Conservation (phyloP, 257 asterid genomes). For the Petunia secreta region DNA sequence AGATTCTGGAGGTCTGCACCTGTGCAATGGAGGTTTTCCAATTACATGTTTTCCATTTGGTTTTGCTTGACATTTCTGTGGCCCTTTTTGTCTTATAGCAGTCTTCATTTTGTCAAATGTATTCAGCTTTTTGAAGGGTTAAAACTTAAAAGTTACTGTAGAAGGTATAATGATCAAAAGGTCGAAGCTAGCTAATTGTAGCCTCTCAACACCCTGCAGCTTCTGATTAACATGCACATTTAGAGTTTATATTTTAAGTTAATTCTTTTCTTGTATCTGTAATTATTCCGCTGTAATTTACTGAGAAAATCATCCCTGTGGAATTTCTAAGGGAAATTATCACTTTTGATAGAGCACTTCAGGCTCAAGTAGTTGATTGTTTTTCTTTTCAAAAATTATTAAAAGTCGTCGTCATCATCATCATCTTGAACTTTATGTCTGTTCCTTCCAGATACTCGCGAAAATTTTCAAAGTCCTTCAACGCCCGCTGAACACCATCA, state of each 20-base stretch:
- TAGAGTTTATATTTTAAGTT: not conserved
- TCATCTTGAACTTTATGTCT: too few species aligned
- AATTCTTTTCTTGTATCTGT: not conserved
- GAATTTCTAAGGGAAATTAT: too few species aligned
- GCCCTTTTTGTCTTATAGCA: too few species aligned
- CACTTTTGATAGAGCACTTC: too few species aligned
- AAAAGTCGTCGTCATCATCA: too few species aligned
- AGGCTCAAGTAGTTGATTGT: too few species aligned
- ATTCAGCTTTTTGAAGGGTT: slow-evolving; percentile 1
- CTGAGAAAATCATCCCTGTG: too few species aligned
- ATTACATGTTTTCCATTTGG: slow-evolving; percentile 52
- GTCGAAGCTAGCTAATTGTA: not conserved
- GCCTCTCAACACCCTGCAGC: not conserved
- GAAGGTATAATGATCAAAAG: not conserved
- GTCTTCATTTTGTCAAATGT: not conserved
- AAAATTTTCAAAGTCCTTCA: too few species aligned
- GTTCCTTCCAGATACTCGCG: too few species aligned
- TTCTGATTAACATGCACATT: not conserved
- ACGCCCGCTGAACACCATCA: too few species aligned
- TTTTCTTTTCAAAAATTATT: too few species aligned
- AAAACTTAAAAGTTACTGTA: not conserved
- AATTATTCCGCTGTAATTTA: not conserved
- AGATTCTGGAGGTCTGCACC: slow-evolving; percentile 63
- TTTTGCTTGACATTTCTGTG: slow-evolving; percentile 18
- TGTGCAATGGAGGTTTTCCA: slow-evolving; percentile 59